Base-by-base conservation (phyloP, 2,329 filamentous ascomycete species). In the Phaeosphaeriaceae sp. region DNA sequence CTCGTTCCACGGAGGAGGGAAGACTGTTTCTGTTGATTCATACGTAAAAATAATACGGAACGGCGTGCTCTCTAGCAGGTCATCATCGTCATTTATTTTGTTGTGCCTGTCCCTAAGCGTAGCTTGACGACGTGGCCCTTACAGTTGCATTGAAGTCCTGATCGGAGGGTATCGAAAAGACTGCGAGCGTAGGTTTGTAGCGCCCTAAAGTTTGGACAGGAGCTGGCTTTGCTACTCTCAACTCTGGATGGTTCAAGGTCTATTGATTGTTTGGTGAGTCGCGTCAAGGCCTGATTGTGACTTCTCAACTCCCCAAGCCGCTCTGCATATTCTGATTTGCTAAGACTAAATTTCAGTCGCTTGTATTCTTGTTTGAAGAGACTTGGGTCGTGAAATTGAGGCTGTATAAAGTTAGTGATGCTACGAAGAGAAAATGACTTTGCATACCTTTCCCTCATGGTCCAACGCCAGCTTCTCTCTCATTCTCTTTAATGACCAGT, bases 351-450 rank as follows among this genome's bases (percentile, higher is more conserved):
- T 13, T 57, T 56, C 3, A 68, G 50, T 5, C 63, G 35, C 21
- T 63, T 58, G 45, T 61, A 64, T 21, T 68, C 63, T 39, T 63
- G 54, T 34, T 62, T 61, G 52, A 71, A 66, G 1, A 60, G 55
- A 17, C 37, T 59, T 16, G 58, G 43, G 9, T 64, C 52, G 17
- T 40, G 42, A 30, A 61, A 54, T 44, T 61, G 61, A 16, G 57
- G 53, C 61, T 63, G 8, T 6, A 13, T 44, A 21, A 21, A 36
- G 28, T 47, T 30, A 47, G 41, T n/a, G 20, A 38, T 30, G 13
- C 7, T 6, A 18, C 26, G 9, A 41, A 13, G n/a, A 21, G 15
- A 28, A 40, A 9, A 29, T n/a, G 18, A 26, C 17, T n/a, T 18
- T 23, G 26, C 50, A 17, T 48, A 55, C 60, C 50, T 66, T 60